Evolutionary conservation across 2,329 filamentous ascomycete species (phyloP), one percentile per base, ranked within the genome.

Genomic region (Fusarium sulawesiense): DNA sequence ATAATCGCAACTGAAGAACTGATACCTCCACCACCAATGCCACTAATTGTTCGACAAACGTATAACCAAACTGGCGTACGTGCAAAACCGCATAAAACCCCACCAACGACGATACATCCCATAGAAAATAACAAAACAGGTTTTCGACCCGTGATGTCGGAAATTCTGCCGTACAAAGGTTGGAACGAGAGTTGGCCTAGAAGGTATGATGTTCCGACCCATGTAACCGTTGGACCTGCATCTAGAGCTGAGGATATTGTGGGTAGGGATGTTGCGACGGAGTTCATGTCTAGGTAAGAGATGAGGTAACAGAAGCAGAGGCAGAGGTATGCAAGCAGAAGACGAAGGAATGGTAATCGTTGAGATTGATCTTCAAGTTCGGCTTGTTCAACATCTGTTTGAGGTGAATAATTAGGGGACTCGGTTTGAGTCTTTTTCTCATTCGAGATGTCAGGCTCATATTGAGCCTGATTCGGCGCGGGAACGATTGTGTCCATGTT

Each of bases 151-250:
- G 80, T 78, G 1, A 81, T 80, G 23, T 81, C 78, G 0, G 77
- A 78, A 0, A 80, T 56, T 4, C 79, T 75, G 0, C 80, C 79
- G 47, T 80, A 78, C 14, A 81, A 72, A 14, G 80, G 74, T 66
- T 80, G 78, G 1, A 81, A 78, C 3, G 74, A 73, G 0, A 80
- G 81, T 14, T 76, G 78, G 1, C 80, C 79, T 16, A 81, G 76
- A 16, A 78, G 76, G 50, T 75, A 82, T 49, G 75, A 81, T n/a
- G 77, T 79, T 20, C 79, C 79, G 2, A 79, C 75, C 79, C 79
- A 81, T 0, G 76, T 76, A 7, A 73, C 78, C 5, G 78, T 75
- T 2, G 76, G 71, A 2, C 75, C 76, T 0, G 78, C 76, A 29
- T 76, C 60, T 1, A 81, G 66, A 1, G 78, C 77, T 7, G 54